Base-by-base conservation (phyloP, 441 rosid species). In the Flueggea neowawraea region DNA sequence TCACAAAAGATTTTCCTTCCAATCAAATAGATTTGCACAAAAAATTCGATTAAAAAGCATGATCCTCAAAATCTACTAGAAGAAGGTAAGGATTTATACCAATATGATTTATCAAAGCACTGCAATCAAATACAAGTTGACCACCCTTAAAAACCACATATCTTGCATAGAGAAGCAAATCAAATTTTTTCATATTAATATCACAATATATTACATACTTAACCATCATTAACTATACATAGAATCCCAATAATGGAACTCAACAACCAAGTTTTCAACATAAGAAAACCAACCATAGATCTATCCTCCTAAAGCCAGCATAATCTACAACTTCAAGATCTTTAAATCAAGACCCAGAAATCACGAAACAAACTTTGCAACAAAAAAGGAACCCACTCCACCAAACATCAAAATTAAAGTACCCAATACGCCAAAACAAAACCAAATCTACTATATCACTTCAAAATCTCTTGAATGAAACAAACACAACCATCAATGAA, bases 381-480 rank as follows among this genome's bases (percentile, higher is more conserved):
- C n/a, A 62, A 22, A 22, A 63, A 6, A 32, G 6, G 6, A 36
- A 56, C 44, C 55, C 47, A 64, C 61, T 41, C 14, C 54, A 32
- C 12, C 33, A 56, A 33, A 32, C 55, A 31, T 7, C 61, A 33
- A 16, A 56, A 64, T 15, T 8, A 16, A 47, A 45, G 6, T 48
- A 22, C 54, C 55, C 54, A 31, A 31, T 0, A 52, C 3, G 16
- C 49, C 31, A 39, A 31, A 52, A 14, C 41, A 1, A 2, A n/a
- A 60, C 6, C 44, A 31, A n/a, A 31, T 5, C 4, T 47, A 4
- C 8, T 0, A 51, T 22, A 22, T 22, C 28, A 22, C 28, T 22
- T 22, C 28, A 22, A 22, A 22, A 22, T 0, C 28, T 22, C 1
- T 22, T 22, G 28, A 22, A 22, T 22, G 28, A 22, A 1, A 22